These are phyloP conservation scores for Fusarium sp. DNA, from an alignment of 2,329 filamentous ascomycete species.

Conservation along the genomic window DNA sequence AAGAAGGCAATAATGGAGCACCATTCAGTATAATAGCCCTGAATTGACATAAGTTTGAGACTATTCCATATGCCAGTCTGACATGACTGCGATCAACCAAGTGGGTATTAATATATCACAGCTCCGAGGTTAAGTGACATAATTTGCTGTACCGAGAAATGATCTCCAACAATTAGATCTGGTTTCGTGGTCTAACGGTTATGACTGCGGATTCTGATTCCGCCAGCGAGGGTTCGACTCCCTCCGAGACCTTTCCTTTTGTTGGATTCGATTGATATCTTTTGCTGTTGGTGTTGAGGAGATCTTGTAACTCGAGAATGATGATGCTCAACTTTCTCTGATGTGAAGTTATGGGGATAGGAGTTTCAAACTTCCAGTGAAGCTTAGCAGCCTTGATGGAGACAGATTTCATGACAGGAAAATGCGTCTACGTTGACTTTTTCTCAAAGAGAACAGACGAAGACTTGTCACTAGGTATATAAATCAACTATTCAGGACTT, in stretches of 20 bases:
- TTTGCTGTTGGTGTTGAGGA: background rate
- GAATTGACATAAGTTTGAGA: background rate
- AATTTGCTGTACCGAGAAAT: rapidly evolving
- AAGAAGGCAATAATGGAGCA: rapidly evolving
- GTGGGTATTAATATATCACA: background rate
- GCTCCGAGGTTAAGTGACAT: rapidly evolving
- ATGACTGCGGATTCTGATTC: constrained; percentile 43
- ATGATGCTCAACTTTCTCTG: background rate
- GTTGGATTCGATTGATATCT: too few relatives aligned
- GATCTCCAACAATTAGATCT: background rate
- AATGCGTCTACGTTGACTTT: too few relatives aligned
- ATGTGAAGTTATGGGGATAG: background rate
- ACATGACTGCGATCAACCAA: background rate
- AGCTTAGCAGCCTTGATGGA: background rate
- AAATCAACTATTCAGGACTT: rapidly evolving
- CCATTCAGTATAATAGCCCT: background rate
- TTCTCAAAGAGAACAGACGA: rapidly evolving
- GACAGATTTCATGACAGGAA: background rate
- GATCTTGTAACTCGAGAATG: too few relatives aligned
- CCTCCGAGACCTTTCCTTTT: constrained; percentile 30
- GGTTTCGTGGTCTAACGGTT: constrained; percentile 25
- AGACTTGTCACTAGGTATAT: too few relatives aligned
- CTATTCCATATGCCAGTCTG: background rate
- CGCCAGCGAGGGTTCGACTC: constrained; percentile 42
- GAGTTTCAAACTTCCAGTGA: background rate